A percentile compares a stretch with the other conserved stretches of the same genome.
Evolutionary conservation across 805 yeast genomes (phyloP).

Genomic region (Candida khao-thaluensis): DNA sequence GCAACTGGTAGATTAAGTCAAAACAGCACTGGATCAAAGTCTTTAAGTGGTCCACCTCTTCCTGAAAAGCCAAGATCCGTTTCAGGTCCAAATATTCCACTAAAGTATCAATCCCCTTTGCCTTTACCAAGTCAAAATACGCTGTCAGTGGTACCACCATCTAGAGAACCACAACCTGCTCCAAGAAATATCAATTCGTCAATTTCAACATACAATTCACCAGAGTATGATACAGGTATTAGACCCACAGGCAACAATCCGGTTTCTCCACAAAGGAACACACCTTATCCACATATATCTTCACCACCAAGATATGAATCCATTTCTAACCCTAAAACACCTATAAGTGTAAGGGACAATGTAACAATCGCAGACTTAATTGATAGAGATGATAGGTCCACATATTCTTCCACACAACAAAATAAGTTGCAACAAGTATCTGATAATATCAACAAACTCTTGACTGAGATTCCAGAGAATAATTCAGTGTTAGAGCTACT

Average conservation of each 20-base stretch:
- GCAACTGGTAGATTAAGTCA: background rate
- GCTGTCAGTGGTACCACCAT: background rate
- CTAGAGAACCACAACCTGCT: background rate
- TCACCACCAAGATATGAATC: background rate
- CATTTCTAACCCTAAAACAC: background rate
- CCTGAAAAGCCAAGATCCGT: background rate
- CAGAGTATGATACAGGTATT: background rate
- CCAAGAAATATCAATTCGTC: no score
- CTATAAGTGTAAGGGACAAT: background rate
- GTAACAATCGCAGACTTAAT: constrained; percentile 15
- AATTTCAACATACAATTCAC: background rate
- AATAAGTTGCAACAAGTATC: background rate
- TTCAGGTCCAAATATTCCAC: constrained; percentile 5
- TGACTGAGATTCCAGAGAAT: constrained; percentile 17
- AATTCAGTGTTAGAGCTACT: constrained; percentile 19
- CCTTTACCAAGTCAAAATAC: constrained; percentile 22
- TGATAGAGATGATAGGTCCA: constrained; percentile 18
- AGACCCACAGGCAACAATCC: background rate
- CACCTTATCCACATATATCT: background rate
- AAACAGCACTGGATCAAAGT: background rate
- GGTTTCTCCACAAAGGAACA: background rate
- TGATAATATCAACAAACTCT: constrained; percentile 8
- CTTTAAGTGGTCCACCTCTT: constrained; percentile 3
- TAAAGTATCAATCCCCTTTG: constrained; percentile 32
- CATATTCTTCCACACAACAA: background rate